Evolutionary conservation across 352 stramenopile genomes (phyloP).

Genomic region (Globisporangium echinulatum): DNA sequence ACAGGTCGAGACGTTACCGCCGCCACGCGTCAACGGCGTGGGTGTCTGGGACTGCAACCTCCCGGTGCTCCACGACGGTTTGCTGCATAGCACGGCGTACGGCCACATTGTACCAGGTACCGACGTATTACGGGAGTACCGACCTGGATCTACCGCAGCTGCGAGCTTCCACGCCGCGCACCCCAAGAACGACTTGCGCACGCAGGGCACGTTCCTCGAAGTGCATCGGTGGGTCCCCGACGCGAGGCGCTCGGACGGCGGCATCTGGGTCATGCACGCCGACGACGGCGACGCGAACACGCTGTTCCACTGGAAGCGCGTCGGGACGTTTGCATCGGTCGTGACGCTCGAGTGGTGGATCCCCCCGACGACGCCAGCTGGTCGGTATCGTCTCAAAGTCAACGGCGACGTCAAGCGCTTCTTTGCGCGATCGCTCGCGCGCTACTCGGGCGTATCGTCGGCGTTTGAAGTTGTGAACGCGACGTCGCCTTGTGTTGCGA

Average conservation of each 20-base stretch:
- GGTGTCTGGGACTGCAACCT: conserved; percentile 71
- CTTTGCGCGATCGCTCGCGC: conserved; percentile 33
- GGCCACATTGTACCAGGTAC: conserved; percentile 40
- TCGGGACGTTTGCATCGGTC: conserved; percentile 60
- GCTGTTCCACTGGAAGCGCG: conserved; percentile 68
- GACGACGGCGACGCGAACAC: conserved; percentile 73
- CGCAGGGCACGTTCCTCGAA: conserved; percentile 71
- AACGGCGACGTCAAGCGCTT: conserved; percentile 76
- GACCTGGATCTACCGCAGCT: conserved; percentile 38
- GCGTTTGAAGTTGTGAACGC: conserved; percentile 31
- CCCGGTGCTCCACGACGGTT: conserved; percentile 62
- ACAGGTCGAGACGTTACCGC: conserved; percentile 19
- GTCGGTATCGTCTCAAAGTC: conserved; percentile 72
- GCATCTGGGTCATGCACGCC: conserved; percentile 64
- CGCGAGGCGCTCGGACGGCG: conserved; percentile 20
- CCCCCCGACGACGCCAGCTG: conserved; percentile 28
- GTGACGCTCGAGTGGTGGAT: conserved; percentile 73
- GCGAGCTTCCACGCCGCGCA: conserved; percentile 70
- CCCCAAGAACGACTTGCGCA: conserved; percentile 78
- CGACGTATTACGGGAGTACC: conserved; percentile 37
- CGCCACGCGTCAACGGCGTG: conserved; percentile 53
- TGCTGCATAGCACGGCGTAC: conserved; percentile 36
- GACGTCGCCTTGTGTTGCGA: neutral
- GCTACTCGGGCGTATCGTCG: conserved; percentile 58
- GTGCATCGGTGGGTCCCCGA: conserved; percentile 65